Base-by-base conservation (phyloP, 1,139 yeast genomes). In the Lodderomyces beijingensis region DNA sequence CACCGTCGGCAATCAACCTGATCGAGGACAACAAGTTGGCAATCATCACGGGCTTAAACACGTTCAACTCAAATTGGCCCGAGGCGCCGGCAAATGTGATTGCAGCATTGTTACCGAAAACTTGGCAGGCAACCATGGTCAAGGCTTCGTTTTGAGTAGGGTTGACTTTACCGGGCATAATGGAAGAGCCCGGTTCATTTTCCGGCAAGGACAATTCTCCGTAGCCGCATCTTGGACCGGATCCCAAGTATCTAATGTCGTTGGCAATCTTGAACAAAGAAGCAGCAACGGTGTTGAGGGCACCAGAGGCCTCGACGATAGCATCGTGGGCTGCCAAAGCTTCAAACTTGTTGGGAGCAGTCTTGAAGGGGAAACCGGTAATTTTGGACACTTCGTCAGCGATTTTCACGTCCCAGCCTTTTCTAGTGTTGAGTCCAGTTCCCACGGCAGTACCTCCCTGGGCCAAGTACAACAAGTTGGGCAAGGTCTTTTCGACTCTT, bases 391-490 rank as follows among this genome's bases (percentile, higher is more conserved):
- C 93, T 55, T 80, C 75, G 39, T 70, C 77, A 40, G 96, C 95
- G 46, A 91, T 77, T 51, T 83, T 79, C 47, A 69, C 79, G 53
- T 88, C 95, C 59, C 85, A 91, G 13, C 97, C 97, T 57, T 77
- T 76, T 55, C 62, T 81, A 62, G 98, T 89, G 77, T 91, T 91
- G 49, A 91, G 77, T 45, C 98, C 98, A 37, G 98, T 91, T 50
- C 98, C 98, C 37, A 91, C 98, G 40, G 98, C 98, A 44, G 98
- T 91, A 65, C 98, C 98, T 67, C 98, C 98, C 72, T 91, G 98
- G 34, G 98, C 98, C 51, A 91, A 76, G 55, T 59, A 77, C 53
- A 81, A 73, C 58, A 91, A 74, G 60, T 80, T 77, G 46, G 87
- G 87, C 45, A 91, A 74, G 34, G 82, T 60, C 44, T 67, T 69